Percentiles rank a stretch among this genome's conserved stretches.
Conservation (phyloP, 176 grass and related monocot species). For the Hsuehochloa calcarea region DNA sequence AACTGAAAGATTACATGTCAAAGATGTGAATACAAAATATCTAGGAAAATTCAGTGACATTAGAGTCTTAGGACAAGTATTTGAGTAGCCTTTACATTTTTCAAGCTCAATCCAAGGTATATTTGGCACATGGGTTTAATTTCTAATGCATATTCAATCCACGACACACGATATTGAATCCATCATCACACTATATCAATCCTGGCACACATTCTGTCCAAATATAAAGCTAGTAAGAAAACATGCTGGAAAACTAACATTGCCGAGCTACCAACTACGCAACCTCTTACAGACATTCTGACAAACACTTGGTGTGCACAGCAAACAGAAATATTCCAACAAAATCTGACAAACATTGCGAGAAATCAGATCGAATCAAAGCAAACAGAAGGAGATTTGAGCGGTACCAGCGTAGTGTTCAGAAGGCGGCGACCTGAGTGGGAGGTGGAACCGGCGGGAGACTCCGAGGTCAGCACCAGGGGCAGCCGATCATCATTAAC, state of each 20-base stretch:
- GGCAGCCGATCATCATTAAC: too few relatives aligned
- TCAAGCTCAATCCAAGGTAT: background rate
- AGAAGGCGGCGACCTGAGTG: background rate
- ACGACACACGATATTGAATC: background rate
- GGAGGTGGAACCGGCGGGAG: background rate
- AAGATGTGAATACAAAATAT: background rate
- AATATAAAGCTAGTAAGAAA: background rate
- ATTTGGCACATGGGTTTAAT: background rate
- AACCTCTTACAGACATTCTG: too few relatives aligned
- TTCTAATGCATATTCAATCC: background rate
- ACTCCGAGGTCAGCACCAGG: background rate
- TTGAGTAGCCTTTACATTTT: background rate
- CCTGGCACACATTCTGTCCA: background rate
- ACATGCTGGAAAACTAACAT: background rate
- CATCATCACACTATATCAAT: background rate
- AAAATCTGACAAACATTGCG: too few relatives aligned
- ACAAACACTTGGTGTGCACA: too few relatives aligned
- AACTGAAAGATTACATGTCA: background rate
- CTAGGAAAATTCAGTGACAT: background rate
- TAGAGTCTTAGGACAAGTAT: background rate
- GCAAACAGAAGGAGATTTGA: background rate
- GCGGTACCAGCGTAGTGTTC: background rate
- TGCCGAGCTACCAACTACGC: background rate
- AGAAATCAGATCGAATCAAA: background rate
- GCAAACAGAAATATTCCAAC: background rate